Conservation (phyloP, 495 filamentous ascomycete genomes). For the Cercophora samala region DNA sequence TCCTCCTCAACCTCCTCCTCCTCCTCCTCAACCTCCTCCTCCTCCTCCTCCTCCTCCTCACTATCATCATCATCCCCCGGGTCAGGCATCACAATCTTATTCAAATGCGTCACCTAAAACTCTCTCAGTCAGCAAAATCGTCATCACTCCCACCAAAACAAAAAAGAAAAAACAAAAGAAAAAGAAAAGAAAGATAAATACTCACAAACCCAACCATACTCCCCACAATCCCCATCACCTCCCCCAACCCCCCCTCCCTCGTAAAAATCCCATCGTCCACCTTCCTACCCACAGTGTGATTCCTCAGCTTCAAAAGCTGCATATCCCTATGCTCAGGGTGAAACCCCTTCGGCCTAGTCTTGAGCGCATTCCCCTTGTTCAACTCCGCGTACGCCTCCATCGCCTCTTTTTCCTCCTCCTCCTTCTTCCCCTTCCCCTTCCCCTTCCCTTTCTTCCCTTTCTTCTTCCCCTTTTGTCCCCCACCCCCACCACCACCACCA, state of each 20-base stretch:
- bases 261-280: constrained; percentile 55
- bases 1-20: too few relatives aligned
- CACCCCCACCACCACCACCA: too few relatives aligned
- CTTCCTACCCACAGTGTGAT: constrained; percentile 66
- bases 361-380: constrained; percentile 71
- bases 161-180: too few relatives aligned
- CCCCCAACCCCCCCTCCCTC: constrained; percentile 49
- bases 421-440: not conserved
- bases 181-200: constrained; percentile 22
- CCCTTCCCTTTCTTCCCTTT: constrained; percentile 46
- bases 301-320: constrained; percentile 69
- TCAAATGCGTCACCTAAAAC: constrained; percentile 23
- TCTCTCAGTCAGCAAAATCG: constrained; percentile 21
- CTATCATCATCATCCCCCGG: constrained; percentile 39
- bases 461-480: too few relatives aligned
- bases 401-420: constrained; percentile 21
- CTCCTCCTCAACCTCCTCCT: too few relatives aligned
- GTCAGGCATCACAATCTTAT: constrained; percentile 50
- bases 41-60: constrained; percentile 26
- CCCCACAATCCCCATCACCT: constrained; percentile 39
- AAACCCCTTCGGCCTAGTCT: constrained; percentile 85
- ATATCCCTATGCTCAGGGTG: constrained; percentile 69
- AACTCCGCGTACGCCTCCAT: constrained; percentile 63
- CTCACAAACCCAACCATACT: constrained; percentile 65
- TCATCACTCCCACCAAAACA: not conserved